A percentile compares a stretch with the other conserved stretches of the same genome.
phyloP scores from a whole-genome alignment of 164 flowering plant species.

The Berberis vulgaris region DNA sequence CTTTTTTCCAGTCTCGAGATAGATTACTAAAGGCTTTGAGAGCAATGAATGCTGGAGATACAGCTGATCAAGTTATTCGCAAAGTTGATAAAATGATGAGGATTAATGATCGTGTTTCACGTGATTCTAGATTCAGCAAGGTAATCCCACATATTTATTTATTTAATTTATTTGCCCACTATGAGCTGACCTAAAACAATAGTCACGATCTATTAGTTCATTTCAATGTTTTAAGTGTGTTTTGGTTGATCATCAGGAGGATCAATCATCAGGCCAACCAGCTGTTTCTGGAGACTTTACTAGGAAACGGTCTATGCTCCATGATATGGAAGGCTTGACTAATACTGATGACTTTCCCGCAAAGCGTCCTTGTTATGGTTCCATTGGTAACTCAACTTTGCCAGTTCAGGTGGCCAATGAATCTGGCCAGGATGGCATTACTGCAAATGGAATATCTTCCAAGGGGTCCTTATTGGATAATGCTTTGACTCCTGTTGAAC shows the following conservation, averaged over 20 bases:
- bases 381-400: conserved; percentile 17
- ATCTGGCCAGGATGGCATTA: conserved; percentile 29
- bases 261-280: conserved; percentile 32
- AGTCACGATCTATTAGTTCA: neutral
- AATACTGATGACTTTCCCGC: conserved; percentile 37
- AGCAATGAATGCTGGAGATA: conserved; percentile 95
- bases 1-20: conserved; percentile 73
- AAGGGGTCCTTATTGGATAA: conserved; percentile 35
- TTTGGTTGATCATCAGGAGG: conserved; percentile 47
- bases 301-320: conserved; percentile 42
- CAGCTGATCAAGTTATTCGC: conserved; percentile 89
- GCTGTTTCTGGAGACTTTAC: conserved; percentile 34
- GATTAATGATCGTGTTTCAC: conserved; percentile 58
- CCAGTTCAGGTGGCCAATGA: conserved; percentile 29
- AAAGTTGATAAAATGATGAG: conserved; percentile 80
- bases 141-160: conserved; percentile 22
- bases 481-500: conserved; percentile 73
- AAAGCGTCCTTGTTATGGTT: conserved; percentile 45
- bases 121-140: conserved; percentile 57
- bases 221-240: neutral
- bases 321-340: conserved; percentile 37
- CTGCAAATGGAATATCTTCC: conserved; percentile 47
- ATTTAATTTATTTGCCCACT: too few relatives aligned
- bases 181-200: too few relatives aligned
- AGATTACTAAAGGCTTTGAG: conserved; percentile 62